Evolutionary conservation across 768 basidiomycete species (phyloP), one percentile per base, ranked within the genome.

Genomic region (Rhizopogon vinicolor): DNA sequence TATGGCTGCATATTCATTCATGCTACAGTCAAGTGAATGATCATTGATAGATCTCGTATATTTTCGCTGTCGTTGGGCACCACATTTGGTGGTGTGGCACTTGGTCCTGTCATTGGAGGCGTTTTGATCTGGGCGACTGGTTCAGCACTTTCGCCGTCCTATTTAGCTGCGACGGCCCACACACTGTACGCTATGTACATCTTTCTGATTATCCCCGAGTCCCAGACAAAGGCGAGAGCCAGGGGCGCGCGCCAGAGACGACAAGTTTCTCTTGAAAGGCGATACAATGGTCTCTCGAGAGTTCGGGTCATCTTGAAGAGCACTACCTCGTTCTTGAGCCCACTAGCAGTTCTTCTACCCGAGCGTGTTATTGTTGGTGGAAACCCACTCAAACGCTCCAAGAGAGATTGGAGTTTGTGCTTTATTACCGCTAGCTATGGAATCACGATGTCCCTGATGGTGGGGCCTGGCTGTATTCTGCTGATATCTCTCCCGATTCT

Each of bases 31-130:
- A 52, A 40, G 48, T 61, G 22, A 61, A 55, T 52, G 6, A 19
- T 29, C 44, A 54, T 42, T 28, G 7, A 7, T 53, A 90, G 89
- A 51, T 83, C 88, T 5, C 79, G 80, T 5, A 74, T 76, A 19
- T 85, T 89, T 63, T 89, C 90, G 1, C 67, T 88, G 33, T 72
- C 74, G 43, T 70, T 83, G 2, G 93, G 93, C 1, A 73, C 91
- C 3, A 57, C 86, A 44, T 91, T 89, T 69, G 64, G 73, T 8
- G 93, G 93, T n/a, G 77, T 89, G 64, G 86, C 86, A 1, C 31
- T 89, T 18, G 93, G 93, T 0, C 93, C 93, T 5, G 77, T 83
- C 3, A 55, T 93, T 0, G 90, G 91, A 13, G 78, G 82, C 50
- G 55, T 89, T 37, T 64, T 91, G 41, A 82, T 93, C 63, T 78